phyloP scores from a whole-genome alignment of 225 moss, liverwort and hornwort species.

The Sphagnum contortum region DNA sequence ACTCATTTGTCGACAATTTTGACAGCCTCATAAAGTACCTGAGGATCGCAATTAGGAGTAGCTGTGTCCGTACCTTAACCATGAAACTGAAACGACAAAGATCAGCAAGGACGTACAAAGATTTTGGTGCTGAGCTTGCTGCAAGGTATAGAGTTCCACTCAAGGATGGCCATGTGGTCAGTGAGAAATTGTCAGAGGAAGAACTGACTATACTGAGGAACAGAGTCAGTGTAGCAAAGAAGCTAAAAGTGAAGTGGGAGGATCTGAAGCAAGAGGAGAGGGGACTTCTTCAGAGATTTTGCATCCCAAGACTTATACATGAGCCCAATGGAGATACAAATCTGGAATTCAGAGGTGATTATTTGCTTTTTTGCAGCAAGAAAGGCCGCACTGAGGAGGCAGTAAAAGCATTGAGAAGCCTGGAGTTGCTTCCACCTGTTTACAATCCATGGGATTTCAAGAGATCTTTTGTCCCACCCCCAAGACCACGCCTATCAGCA shows the following conservation, averaged over 20 bases:
- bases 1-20: constrained; percentile 52
- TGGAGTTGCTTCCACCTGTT: constrained; percentile 36
- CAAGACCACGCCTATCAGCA: constrained; percentile 17
- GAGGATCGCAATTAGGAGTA: constrained; percentile 43
- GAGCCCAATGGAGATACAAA: constrained; percentile 41
- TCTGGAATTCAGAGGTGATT: constrained; percentile 45
- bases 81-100: constrained; percentile 54
- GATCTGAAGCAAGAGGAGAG: constrained; percentile 26
- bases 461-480: constrained; percentile 24
- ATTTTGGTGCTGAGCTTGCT: constrained; percentile 45
- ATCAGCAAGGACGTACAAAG: constrained; percentile 43
- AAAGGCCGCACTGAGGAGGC: constrained; percentile 34
- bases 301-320: constrained; percentile 27
- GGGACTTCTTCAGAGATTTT: constrained; percentile 29
- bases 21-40: constrained; percentile 46
- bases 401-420: constrained; percentile 22
- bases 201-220: constrained; percentile 16
- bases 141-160: constrained; percentile 42
- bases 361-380: constrained; percentile 38
- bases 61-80: constrained; percentile 49
- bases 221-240: constrained; percentile 25
- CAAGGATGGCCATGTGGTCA: constrained; percentile 23
- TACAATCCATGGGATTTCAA: constrained; percentile 43
- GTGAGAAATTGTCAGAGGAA: constrained; percentile 17
- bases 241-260: constrained; percentile 29